Percentiles rank a stretch among this genome's conserved stretches.
Evolutionary conservation across 129 eudicot genomes (phyloP).

Genomic region (Arctium lappa): DNA sequence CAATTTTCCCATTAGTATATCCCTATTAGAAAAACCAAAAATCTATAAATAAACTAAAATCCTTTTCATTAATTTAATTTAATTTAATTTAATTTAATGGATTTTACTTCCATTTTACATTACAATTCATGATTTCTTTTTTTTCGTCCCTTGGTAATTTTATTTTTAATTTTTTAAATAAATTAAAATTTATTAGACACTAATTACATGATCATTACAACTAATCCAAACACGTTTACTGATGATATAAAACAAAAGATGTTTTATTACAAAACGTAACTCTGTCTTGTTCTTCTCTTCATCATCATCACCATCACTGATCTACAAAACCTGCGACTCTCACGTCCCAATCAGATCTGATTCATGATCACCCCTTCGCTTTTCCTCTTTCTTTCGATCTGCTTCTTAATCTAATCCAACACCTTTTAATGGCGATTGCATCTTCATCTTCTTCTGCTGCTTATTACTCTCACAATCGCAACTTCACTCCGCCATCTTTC

Average conservation of each 20-base stretch:
- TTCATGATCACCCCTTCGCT: not conserved
- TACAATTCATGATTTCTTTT: no score
- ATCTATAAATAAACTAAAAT: no score
- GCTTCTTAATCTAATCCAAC: not conserved
- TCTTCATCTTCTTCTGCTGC: conserved; percentile 11
- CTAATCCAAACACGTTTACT: not conserved
- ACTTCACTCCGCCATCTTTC: conserved; percentile 7
- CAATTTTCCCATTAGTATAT: no score
- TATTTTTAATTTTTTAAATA: no score
- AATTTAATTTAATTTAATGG: no score
- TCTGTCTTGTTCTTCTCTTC: not conserved
- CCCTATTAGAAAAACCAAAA: no score
- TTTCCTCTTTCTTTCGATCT: not conserved
- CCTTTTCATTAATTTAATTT: no score
- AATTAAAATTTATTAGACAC: no score
- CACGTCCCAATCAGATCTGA: conserved; percentile 22
- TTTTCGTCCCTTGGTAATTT: no score
- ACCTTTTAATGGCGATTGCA: conserved; percentile 16
- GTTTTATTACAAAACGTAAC: not conserved
- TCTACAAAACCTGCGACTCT: not conserved
- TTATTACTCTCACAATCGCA: not conserved
- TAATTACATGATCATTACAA: no score
- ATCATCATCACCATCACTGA: not conserved
- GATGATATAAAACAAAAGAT: not conserved
- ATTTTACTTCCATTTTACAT: no score